phyloP scores from a whole-genome alignment of 768 basidiomycete genomes.

The Dioszegia hungarica region DNA sequence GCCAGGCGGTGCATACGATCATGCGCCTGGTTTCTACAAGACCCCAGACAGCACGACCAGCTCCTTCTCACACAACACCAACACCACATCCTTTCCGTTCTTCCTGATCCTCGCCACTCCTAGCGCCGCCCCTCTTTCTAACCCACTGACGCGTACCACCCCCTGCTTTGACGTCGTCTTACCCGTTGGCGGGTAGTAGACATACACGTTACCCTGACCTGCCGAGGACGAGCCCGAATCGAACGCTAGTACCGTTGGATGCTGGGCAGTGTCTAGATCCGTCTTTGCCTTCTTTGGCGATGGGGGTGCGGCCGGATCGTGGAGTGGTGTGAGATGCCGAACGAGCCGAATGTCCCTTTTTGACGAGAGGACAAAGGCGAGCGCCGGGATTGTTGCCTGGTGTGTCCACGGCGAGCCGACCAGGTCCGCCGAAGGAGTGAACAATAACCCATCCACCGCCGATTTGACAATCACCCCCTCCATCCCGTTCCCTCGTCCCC shows the following conservation, averaged over 20 bases:
- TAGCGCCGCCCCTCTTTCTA: slow-evolving; percentile 66
- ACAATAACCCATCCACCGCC: slow-evolving; percentile 47
- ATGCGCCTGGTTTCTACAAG: neutral
- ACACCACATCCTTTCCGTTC: slow-evolving; percentile 47
- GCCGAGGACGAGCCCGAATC: slow-evolving; percentile 56
- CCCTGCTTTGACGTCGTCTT: slow-evolving; percentile 67
- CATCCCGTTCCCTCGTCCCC: neutral
- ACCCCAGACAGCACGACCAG: slow-evolving; percentile 54
- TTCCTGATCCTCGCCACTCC: slow-evolving; percentile 62
- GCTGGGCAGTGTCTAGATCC: neutral
- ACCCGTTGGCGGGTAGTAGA: slow-evolving; percentile 62
- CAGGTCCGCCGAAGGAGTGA: slow-evolving; percentile 21
- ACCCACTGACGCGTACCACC: slow-evolving; percentile 69
- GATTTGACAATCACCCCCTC: slow-evolving; percentile 27
- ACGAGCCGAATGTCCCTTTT: slow-evolving; percentile 87
- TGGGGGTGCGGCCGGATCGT: neutral
- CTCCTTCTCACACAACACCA: slow-evolving; percentile 71
- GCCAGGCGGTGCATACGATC: too few relatives aligned
- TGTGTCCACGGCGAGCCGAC: slow-evolving; percentile 52
- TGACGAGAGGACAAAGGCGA: slow-evolving; percentile 88
- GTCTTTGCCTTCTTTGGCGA: slow-evolving; percentile 12
- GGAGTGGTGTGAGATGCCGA: slow-evolving; percentile 59
- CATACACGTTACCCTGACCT: slow-evolving; percentile 75
- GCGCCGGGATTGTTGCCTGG: slow-evolving; percentile 74
- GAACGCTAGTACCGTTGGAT: slow-evolving; percentile 63